Evolutionary conservation across 345 rosid species (phyloP).

Genomic region (Bruguiera gymnorhiza): DNA sequence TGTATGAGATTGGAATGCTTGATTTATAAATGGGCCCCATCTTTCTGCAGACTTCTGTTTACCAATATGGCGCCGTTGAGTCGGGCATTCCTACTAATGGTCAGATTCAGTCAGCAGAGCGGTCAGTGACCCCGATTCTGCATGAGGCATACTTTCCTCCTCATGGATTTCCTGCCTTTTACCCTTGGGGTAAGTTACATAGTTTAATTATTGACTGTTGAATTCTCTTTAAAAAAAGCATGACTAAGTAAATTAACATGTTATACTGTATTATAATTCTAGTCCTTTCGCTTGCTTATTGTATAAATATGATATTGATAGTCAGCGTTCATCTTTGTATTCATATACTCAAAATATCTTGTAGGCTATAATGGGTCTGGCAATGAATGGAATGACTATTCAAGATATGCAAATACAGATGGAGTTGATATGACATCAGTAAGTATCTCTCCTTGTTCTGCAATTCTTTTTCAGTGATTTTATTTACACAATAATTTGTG

Average conservation of each 20-base stretch:
- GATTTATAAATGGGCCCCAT: neutral
- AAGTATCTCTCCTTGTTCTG: constrained; percentile 17
- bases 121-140: constrained; percentile 50
- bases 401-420: constrained; percentile 47
- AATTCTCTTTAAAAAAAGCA: too few relatives aligned
- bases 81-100: constrained; percentile 36
- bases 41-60: constrained; percentile 43
- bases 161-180: constrained; percentile 38
- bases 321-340: neutral
- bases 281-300: neutral
- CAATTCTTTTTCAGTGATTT: neutral
- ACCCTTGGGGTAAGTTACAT: constrained; percentile 38
- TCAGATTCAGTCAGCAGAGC: constrained; percentile 52
- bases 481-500: neutral
- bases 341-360: neutral
- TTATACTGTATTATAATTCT: too few relatives aligned
- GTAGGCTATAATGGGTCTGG: constrained; percentile 49
- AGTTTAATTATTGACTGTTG: too few relatives aligned
- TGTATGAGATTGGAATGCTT: constrained; percentile 7
- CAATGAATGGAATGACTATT: constrained; percentile 59
- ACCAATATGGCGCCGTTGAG: constrained; percentile 62
- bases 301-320: neutral
- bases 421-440: constrained; percentile 64
- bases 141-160: constrained; percentile 59
- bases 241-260: too few relatives aligned